Conservation (phyloP, 2,329 filamentous ascomycete genomes). For the Colletotrichum karsti region DNA sequence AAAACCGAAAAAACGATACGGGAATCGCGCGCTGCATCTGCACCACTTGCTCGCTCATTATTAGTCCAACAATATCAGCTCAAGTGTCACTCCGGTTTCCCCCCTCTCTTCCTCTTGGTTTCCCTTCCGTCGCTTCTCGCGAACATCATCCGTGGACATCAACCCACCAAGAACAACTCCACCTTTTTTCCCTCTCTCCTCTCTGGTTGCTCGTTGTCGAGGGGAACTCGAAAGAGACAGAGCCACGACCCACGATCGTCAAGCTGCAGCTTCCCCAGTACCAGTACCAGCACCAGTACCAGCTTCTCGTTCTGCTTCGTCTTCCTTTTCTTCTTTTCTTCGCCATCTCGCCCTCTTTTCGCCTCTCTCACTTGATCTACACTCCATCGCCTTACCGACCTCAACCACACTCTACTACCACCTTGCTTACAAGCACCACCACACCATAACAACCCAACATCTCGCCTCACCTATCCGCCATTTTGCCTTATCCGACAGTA, state of each 20-base stretch:
- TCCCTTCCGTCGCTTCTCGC: not conserved
- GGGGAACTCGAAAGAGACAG: conserved; percentile 11
- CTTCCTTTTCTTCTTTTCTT: not conserved
- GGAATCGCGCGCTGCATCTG: not conserved
- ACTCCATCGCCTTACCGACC: conserved; percentile 2
- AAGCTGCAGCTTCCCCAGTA: not conserved
- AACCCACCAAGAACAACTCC: conserved; percentile 15
- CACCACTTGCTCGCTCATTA: conserved; percentile 3
- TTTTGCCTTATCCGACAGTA: not conserved
- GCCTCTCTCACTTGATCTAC: conserved; percentile 8
- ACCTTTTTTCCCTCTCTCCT: not conserved
- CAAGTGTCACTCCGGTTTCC: not conserved
- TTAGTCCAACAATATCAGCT: not conserved
- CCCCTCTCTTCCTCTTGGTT: not conserved
- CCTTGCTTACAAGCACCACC: not conserved
- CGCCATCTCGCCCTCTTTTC: conserved; percentile 2
- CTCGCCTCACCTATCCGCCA: too few relatives aligned
- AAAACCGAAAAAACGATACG: not conserved
- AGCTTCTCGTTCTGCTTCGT: not conserved
- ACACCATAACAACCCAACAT: not conserved
- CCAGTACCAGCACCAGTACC: not conserved
- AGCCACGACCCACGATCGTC: conserved; percentile 23
- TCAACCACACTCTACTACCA: not conserved
- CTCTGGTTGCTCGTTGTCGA: conserved; percentile 12
- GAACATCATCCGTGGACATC: conserved; percentile 1